Evolutionary conservation across 805 yeast species (phyloP).

Genomic region (Saccharomycopsis vini): DNA sequence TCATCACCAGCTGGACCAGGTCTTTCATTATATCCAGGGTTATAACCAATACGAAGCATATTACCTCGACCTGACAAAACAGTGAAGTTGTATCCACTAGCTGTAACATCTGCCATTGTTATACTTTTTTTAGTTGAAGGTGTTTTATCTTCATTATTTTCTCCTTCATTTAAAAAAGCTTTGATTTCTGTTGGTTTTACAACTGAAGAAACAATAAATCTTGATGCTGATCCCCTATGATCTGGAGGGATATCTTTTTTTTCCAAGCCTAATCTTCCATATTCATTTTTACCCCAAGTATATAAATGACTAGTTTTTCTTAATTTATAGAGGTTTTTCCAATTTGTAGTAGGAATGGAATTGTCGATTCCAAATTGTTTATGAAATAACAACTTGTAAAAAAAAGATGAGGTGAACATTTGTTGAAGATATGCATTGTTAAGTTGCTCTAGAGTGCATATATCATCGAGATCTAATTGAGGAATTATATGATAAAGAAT

Average conservation of each 20-base stretch:
- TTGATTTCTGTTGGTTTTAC: neutral
- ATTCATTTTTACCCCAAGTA: constrained; percentile 12
- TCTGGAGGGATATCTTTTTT: neutral
- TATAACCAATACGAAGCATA: constrained; percentile 46
- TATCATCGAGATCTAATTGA: constrained; percentile 9
- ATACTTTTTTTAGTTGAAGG: neutral
- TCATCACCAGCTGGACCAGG: neutral
- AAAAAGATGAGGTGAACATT: neutral
- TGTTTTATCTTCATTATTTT: too few species aligned
- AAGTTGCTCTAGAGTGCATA: neutral
- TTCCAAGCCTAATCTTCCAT: constrained; percentile 5
- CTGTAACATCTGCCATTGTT: constrained; percentile 34
- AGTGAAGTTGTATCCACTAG: constrained; percentile 60
- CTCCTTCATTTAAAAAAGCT: neutral
- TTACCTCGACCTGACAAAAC: constrained; percentile 48
- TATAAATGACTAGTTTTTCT: neutral
- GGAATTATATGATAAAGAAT: constrained; percentile 13
- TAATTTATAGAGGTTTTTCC: constrained; percentile 8
- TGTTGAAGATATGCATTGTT: constrained; percentile 1
- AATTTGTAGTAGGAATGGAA: constrained; percentile 5
- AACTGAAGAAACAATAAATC: neutral
- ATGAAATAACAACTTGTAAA: constrained; percentile 11
- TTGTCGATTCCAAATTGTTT: constrained; percentile 8
- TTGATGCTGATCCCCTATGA: neutral
- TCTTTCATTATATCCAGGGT: constrained; percentile 15